Percentiles rank a stretch among this genome's conserved stretches.
phyloP scores from a whole-genome alignment of 257 asterid species.

The Solanum chmielewskii region DNA sequence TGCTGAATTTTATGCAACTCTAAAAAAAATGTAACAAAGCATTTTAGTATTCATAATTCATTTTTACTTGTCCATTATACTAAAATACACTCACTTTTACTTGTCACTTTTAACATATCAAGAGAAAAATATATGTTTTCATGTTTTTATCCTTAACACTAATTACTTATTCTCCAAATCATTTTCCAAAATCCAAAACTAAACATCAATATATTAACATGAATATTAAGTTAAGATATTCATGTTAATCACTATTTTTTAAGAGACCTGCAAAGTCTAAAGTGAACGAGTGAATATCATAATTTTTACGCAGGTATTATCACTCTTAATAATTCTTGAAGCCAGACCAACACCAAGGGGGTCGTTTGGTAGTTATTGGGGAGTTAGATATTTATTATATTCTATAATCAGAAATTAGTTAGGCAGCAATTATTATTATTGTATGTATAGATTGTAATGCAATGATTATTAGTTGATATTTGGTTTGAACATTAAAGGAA shows the following conservation, averaged over 20 bases:
- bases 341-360: neutral
- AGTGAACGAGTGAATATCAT: neutral
- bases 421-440: neutral
- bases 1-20: neutral
- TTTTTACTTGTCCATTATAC: neutral
- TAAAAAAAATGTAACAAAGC: no score
- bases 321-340: neutral
- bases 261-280: neutral
- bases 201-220: no score
- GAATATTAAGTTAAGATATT: neutral
- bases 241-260: neutral
- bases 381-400: neutral
- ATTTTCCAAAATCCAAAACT: no score
- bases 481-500: neutral
- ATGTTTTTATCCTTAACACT: no score
- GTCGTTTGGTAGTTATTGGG: neutral
- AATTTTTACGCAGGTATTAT: neutral
- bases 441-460: neutral
- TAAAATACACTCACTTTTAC: neutral
- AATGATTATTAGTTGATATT: neutral
- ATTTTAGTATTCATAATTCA: no score
- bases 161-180: neutral
- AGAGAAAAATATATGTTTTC: no score
- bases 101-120: neutral
- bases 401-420: neutral